Base-by-base conservation (phyloP, 2,329 filamentous ascomycete species). In the Sphaerulina vaccinii region DNA sequence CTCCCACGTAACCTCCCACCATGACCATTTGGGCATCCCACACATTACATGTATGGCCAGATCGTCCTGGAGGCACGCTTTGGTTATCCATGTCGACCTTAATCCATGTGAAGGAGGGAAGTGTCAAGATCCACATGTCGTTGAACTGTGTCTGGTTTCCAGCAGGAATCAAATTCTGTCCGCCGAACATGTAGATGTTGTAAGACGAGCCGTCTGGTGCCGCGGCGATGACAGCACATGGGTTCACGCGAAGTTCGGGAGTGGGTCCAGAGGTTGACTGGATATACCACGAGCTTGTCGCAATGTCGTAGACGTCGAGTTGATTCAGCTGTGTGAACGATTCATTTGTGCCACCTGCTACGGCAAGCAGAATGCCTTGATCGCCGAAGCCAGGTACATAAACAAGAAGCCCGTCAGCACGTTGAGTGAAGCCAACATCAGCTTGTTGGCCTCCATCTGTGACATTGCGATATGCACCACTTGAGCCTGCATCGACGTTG, bases 11-110 rank as follows among this genome's bases (percentile, higher is more conserved):
- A 9, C 89, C 89, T 21, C 89, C 89, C 11, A 92, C 75, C 6
- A 86, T 78, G 56, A 93, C 76, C 84, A 95, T 90, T 68, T 92
- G 88, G 52, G 86, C 84, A 13, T 90, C 85, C 71, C 89, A 92
- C 61, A 81, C 80, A 60, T 90, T 82, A 70, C 88, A 93, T 32
- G 83, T 82, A 66, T 92, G 88, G 0, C 88, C 88, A 1, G 84
- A 81, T 48, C 89, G 80, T 2, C 75, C 85, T 6, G 79, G 70
- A 70, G 86, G 66, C 5, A 73, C 47, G 47, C 62, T 57, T 65
- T 81, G 66, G 1, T 71, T 69, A 3, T 69, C 66, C 42, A 75
- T 75, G 54, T 86, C 75, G 19, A 87, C 84, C 62, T 82, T 73
- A 47, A 86, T 86, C 89, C 89, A 93, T 3, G 82, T 88, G 66